Percentiles rank a stretch among this genome's conserved stretches.
Evolutionary conservation across 768 basidiomycete species (phyloP).

Genomic region (Leccinum barrowsii): DNA sequence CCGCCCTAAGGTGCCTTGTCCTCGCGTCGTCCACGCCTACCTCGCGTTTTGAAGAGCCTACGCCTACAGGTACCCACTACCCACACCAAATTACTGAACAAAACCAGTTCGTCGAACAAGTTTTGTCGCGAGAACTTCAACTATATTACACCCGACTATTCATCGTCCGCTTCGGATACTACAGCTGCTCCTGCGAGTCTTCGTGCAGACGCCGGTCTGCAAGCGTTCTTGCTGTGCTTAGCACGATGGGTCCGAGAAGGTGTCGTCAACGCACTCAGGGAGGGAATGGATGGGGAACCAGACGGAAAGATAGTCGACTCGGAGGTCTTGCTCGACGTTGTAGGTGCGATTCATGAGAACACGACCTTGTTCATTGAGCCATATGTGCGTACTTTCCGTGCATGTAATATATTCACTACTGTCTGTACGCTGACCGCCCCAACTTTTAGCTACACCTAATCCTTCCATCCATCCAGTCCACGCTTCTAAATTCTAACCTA

Average conservation of each 20-base stretch:
- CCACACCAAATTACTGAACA: too few relatives aligned
- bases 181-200: constrained; percentile 53
- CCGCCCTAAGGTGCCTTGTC: too few relatives aligned
- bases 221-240: constrained; percentile 66
- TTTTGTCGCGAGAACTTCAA: too few relatives aligned
- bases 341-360: constrained; percentile 83
- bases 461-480: too few relatives aligned
- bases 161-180: too few relatives aligned
- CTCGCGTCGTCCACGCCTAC: too few relatives aligned
- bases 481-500: too few relatives aligned
- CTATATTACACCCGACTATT: too few relatives aligned
- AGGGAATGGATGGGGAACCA: constrained; percentile 49
- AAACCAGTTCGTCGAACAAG: too few relatives aligned
- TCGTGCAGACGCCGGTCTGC: constrained; percentile 80
- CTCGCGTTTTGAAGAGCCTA: too few relatives aligned
- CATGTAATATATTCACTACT: not conserved
- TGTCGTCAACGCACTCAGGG: constrained; percentile 58
- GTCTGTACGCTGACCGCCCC: not conserved
- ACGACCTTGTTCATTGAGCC: constrained; percentile 90
- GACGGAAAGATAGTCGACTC: constrained; percentile 48
- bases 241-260: constrained; percentile 94
- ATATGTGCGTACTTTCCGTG: constrained; percentile 58
- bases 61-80: too few relatives aligned
- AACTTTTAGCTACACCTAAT: too few relatives aligned
- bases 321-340: constrained; percentile 80